Conservation (phyloP, 2,329 filamentous ascomycete genomes). For the Proliferodiscus dingleyae region DNA sequence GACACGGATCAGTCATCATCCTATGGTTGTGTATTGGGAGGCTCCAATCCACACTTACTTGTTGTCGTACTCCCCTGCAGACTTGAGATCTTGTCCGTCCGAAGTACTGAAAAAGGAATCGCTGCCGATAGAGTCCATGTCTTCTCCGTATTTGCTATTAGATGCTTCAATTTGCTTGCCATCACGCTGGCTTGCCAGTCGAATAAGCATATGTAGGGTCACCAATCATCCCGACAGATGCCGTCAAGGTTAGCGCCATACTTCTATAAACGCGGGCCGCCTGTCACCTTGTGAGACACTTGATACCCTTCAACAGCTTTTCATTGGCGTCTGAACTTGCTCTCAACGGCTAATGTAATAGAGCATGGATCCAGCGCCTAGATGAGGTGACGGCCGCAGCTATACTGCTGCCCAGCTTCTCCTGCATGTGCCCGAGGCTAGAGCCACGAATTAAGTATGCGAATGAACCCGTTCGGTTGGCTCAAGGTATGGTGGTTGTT, state of each 20-base stretch:
- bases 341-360: slow-evolving; percentile 4
- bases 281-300: too few relatives aligned
- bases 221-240: slow-evolving; percentile 15
- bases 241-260: slow-evolving; percentile 5
- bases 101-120: slow-evolving; percentile 22
- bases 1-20: not conserved
- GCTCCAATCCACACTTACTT: not conserved
- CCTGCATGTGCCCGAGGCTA: slow-evolving; percentile 18
- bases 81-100: slow-evolving; percentile 9
- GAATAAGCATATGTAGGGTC: slow-evolving; percentile 3
- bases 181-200: slow-evolving; percentile 8
- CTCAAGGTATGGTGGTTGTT: slow-evolving; percentile 13
- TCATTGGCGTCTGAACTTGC: slow-evolving; percentile 5
- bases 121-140: slow-evolving; percentile 10
- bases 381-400: slow-evolving; percentile 8
- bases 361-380: slow-evolving; percentile 6
- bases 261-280: not conserved
- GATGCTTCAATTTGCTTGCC: slow-evolving; percentile 15
- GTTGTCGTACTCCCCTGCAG: slow-evolving; percentile 2
- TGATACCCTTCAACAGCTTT: slow-evolving; percentile 3
- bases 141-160: slow-evolving; percentile 17
- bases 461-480: slow-evolving; percentile 24
- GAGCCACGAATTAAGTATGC: slow-evolving; percentile 7
- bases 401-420: slow-evolving; percentile 8
- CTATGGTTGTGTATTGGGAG: slow-evolving; percentile 3